Percentiles rank a stretch among this genome's conserved stretches.
These are phyloP conservation scores for Fusarium sarcochroum DNA, from an alignment of 2,329 filamentous ascomycete species.

Conservation along the genomic window DNA sequence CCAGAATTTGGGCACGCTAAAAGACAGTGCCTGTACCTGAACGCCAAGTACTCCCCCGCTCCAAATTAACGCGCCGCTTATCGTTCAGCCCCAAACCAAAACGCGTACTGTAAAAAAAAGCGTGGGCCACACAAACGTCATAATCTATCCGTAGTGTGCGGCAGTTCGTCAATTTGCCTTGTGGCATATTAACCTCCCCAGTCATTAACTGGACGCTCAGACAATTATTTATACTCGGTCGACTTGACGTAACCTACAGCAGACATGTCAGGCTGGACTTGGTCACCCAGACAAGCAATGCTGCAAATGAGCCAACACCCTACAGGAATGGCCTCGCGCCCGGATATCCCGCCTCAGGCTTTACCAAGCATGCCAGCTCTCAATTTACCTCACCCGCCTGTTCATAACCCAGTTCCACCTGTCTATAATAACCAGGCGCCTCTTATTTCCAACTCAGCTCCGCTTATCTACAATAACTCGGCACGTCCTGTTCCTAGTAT, in stretches of 20 bases:
- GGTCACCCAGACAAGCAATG: constrained; percentile 40
- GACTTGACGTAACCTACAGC: background rate
- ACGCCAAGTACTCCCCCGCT: constrained; percentile 19
- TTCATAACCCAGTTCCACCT: constrained; percentile 1
- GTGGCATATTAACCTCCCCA: constrained; percentile 5
- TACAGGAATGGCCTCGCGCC: constrained; percentile 3
- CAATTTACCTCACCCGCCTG: constrained; percentile 17
- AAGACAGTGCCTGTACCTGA: constrained; percentile 25
- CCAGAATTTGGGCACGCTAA: background rate
- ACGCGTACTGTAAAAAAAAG: constrained; percentile 13
- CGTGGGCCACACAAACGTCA: constrained; percentile 22
- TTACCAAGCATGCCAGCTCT: constrained; percentile 24
- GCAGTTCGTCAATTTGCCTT: constrained; percentile 12
- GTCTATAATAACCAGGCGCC: background rate
- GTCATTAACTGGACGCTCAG: background rate
- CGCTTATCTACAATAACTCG: constrained; percentile 3
- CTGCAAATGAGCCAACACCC: constrained; percentile 24
- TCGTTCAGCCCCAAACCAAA: constrained; percentile 3
- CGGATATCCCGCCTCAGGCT: background rate
- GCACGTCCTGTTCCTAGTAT: background rate
- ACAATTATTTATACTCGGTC: background rate
- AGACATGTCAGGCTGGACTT: constrained; percentile 36
- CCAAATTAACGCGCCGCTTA: constrained; percentile 4
- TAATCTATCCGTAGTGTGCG: background rate
- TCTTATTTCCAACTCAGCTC: background rate